A percentile compares a stretch with the other conserved stretches of the same genome.
Conservation (phyloP, 345 rosid genomes). For the Laguncularia racemosa region DNA sequence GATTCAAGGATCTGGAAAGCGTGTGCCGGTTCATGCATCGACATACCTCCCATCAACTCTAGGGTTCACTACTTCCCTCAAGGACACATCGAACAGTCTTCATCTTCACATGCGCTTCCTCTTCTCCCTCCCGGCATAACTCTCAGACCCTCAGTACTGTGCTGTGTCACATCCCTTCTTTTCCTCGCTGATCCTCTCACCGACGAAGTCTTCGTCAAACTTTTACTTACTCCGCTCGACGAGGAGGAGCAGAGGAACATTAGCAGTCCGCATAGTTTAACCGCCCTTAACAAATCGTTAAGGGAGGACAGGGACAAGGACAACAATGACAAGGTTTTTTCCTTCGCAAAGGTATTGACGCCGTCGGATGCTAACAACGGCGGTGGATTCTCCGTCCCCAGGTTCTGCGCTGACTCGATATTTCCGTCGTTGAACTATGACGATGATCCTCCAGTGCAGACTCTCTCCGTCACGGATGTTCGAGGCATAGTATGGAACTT, state of each 20-base stretch:
- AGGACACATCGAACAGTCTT: slow-evolving; percentile 70
- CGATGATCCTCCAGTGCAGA: slow-evolving; percentile 84
- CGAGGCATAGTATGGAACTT: slow-evolving; percentile 71
- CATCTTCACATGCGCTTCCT: slow-evolving; percentile 14
- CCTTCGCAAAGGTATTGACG: slow-evolving; percentile 69
- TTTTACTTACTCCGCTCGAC: slow-evolving; percentile 33
- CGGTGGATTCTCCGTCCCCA: slow-evolving; percentile 94
- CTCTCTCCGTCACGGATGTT: slow-evolving; percentile 53
- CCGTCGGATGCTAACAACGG: slow-evolving; percentile 95
- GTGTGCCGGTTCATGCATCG: slow-evolving; percentile 67
- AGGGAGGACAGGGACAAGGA: neutral
- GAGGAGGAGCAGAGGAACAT: neutral
- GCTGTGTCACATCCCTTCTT: slow-evolving; percentile 42
- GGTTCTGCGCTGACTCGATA: slow-evolving; percentile 81
- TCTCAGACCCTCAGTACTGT: slow-evolving; percentile 27
- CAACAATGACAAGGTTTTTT: slow-evolving; percentile 26
- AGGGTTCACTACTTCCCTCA: slow-evolving; percentile 87
- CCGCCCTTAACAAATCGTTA: too few species aligned
- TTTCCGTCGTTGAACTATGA: slow-evolving; percentile 72
- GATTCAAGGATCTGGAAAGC: slow-evolving; percentile 71
- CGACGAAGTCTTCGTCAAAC: slow-evolving; percentile 63
- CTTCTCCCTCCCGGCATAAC: slow-evolving; percentile 17
- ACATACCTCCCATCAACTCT: slow-evolving; percentile 46
- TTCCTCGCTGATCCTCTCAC: slow-evolving; percentile 63
- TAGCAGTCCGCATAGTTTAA: too few species aligned